These are phyloP conservation scores for Aspergillus glaucus DNA, from an alignment of 2,329 filamentous ascomycete genomes.

Conservation along the genomic window DNA sequence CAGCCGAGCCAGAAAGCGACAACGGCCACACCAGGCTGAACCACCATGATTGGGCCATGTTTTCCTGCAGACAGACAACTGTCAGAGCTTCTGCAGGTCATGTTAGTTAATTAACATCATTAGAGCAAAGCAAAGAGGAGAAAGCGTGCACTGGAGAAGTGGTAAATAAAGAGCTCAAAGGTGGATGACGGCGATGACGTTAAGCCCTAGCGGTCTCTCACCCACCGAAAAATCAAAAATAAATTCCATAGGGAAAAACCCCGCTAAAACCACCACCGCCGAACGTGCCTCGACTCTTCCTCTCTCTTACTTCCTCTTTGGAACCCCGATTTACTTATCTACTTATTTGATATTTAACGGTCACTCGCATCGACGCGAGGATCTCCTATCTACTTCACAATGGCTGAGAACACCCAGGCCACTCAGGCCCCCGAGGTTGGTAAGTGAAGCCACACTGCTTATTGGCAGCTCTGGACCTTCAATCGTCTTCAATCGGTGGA, in stretches of 20 bases:
- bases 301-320: slow-evolving; percentile 15
- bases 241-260: background rate
- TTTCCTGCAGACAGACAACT: no score
- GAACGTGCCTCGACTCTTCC: slow-evolving; percentile 18
- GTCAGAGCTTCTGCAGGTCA: no score
- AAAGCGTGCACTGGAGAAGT: background rate
- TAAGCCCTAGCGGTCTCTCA: slow-evolving; percentile 11
- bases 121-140: background rate
- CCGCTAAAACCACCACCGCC: slow-evolving; percentile 16
- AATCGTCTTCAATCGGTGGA: background rate
- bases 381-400: slow-evolving; percentile 22
- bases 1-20: no score
- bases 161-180: no score
- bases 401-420: slow-evolving; percentile 25
- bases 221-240: slow-evolving; percentile 4
- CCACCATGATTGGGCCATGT: no score
- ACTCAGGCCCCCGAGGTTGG: slow-evolving; percentile 35
- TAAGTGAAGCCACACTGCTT: slow-evolving; percentile 19
- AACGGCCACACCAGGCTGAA: background rate
- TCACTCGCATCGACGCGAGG: slow-evolving; percentile 18
- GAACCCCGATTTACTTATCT: slow-evolving; percentile 9
- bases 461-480: background rate
- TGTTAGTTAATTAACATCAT: background rate
- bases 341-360: slow-evolving; percentile 11
- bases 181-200: background rate